These are phyloP conservation scores for Neonectria hederae DNA, from an alignment of 2,329 filamentous ascomycete species.

Conservation along the genomic window DNA sequence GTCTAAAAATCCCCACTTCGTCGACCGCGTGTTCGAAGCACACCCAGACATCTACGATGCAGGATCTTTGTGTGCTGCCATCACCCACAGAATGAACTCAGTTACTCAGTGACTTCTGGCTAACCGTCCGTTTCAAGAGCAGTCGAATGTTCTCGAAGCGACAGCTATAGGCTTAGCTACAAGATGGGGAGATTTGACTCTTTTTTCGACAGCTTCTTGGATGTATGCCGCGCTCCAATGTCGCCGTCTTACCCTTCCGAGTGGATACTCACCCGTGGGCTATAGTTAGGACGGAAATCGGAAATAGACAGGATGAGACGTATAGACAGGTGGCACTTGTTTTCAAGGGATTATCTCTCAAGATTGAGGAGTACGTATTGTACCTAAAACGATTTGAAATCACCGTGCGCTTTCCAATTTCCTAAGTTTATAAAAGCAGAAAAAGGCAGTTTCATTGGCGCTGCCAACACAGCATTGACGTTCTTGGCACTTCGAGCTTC, in stretches of 20 bases:
- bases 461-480: no score
- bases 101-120: background rate
- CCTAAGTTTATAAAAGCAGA: no score
- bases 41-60: background rate
- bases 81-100: background rate
- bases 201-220: background rate
- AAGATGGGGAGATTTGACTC: background rate
- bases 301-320: background rate
- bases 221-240: background rate
- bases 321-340: no score
- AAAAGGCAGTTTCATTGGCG: no score
- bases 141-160: background rate
- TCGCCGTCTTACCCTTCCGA: background rate
- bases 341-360: no score
- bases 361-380: no score
- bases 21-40: background rate
- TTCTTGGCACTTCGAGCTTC: no score
- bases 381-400: no score
- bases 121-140: background rate
- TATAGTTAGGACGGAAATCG: background rate
- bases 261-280: no score
- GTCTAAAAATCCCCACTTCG: background rate
- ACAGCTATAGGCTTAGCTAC: constrained; percentile 7
- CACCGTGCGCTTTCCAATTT: no score
- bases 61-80: constrained; percentile 4